These are phyloP conservation scores for Chaetothyriales sp. DNA, from an alignment of 2,329 filamentous ascomycete species.

Conservation along the genomic window DNA sequence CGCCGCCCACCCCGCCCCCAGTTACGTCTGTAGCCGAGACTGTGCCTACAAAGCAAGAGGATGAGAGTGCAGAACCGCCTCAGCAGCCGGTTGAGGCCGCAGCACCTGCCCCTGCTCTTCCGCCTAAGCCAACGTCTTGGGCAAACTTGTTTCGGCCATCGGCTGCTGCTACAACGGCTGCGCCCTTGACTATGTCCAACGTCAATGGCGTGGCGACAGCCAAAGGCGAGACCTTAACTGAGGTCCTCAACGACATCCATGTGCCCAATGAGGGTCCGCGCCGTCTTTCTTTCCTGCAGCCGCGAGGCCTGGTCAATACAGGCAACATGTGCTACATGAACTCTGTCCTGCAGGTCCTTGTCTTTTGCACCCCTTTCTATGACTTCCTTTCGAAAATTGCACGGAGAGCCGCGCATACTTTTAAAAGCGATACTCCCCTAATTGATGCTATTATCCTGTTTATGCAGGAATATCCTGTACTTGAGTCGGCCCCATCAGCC, in stretches of 20 bases:
- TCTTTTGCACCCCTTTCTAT: constrained; percentile 90
- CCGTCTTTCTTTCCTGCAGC: constrained; percentile 71
- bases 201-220: constrained; percentile 29
- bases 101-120: constrained; percentile 32
- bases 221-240: constrained; percentile 51
- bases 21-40: neutral
- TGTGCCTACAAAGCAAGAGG: neutral
- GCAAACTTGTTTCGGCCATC: constrained; percentile 47
- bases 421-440: constrained; percentile 87
- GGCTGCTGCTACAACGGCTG: constrained; percentile 19
- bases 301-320: constrained; percentile 84
- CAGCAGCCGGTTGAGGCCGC: constrained; percentile 21
- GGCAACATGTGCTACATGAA: constrained; percentile 99
- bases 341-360: constrained; percentile 88
- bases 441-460: constrained; percentile 97
- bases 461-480: constrained; percentile 76
- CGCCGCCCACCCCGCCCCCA: neutral
- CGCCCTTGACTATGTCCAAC: constrained; percentile 11
- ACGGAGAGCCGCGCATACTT: constrained; percentile 70
- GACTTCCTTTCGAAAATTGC: constrained; percentile 79
- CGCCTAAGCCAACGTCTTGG: constrained; percentile 37
- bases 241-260: constrained; percentile 60
- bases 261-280: constrained; percentile 37
- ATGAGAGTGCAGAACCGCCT: constrained; percentile 2
- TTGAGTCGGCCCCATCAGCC: constrained; percentile 59